Evolutionary conservation across 345 rosid genomes (phyloP), one percentile per base, ranked within the genome.

Genomic region (Eucalyptus cladocalyx): DNA sequence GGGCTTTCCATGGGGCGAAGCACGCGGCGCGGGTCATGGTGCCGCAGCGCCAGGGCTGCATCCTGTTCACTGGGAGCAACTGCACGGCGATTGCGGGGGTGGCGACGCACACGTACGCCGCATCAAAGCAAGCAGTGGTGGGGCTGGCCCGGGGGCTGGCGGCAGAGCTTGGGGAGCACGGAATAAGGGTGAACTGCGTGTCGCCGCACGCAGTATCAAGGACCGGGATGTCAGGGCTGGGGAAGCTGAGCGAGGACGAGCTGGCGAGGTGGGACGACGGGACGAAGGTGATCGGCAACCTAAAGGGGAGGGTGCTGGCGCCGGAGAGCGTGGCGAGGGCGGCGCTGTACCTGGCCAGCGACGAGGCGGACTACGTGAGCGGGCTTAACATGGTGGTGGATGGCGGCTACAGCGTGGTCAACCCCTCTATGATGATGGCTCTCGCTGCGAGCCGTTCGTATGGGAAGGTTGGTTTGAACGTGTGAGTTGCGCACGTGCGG

Each of bases 361-460:
- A 93, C 86, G 94, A 92, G 58, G 92, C 94, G 2, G 87, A 80
- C 53, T 91, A 92, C 86, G 92, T 92, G 76, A 93, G 92, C 80
- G 93, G 93, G 16, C 37, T 89, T 11, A 92, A 93, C 86, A 90
- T 93, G 17, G 88, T 91, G 85, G 87, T 92, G 42, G 95, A 93
- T 83, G 94, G 94, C 30, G 93, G 92, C 16, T 88, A 30, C 42
- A 87, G 91, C n/a, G n/a, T 58, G 13, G 89, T 90, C 7, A 92
- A 93, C 91, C 90, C 94, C 28, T 76, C 90, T 18, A 2, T 91
- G 47, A 10, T 87, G 60, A 89, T 10, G 89, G 88, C 88, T 80
- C 51, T 45, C 6, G 87, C 83, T 40, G 83, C 83, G 5, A 11
- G 28, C 47, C 83, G 16, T 76, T 11, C 83, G 8, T 3, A 6